These are phyloP conservation scores for Lentinula edodes DNA, from an alignment of 768 basidiomycete genomes.

Conservation along the genomic window DNA sequence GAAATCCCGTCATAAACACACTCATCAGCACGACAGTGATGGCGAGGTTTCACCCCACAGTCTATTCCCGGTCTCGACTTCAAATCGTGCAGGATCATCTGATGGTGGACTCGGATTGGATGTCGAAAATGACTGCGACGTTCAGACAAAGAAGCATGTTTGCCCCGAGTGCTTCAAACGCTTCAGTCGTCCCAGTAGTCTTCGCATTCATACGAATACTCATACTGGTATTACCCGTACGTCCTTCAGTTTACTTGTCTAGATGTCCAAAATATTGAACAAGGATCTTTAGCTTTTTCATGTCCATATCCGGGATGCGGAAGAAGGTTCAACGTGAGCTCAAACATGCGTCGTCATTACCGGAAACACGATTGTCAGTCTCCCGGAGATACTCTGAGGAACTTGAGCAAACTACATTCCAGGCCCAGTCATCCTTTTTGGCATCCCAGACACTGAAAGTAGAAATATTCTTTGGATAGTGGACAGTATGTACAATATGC, in stretches of 20 bases:
- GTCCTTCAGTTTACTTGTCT: constrained; percentile 14
- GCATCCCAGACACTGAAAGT: not conserved
- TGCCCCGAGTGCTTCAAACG: constrained; percentile 54
- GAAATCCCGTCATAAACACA: not conserved
- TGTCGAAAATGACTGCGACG: not conserved
- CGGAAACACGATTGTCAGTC: constrained; percentile 45
- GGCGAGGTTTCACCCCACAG: not conserved
- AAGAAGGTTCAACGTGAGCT: constrained; percentile 77
- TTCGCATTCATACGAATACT: constrained; percentile 61
- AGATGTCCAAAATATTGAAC: not conserved
- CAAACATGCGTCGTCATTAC: constrained; percentile 79
- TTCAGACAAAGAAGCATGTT: constrained; percentile 33
- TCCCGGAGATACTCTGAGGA: not conserved
- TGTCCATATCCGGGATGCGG: constrained; percentile 73
- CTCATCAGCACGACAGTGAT: not conserved
- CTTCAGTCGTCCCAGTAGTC: constrained; percentile 65
- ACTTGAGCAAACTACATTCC: not conserved
- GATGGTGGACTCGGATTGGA: not conserved
- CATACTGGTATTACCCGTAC: constrained; percentile 67
- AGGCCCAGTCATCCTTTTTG: not conserved
- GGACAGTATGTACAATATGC: not conserved
- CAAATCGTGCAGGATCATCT: not conserved
- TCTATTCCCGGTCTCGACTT: not conserved
- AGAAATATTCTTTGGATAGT: not conserved
- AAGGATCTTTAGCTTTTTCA: constrained; percentile 46